Evolutionary conservation across 305 asterid species (phyloP), one percentile per base, ranked within the genome.

Genomic region (Fraxinus dipetala): DNA sequence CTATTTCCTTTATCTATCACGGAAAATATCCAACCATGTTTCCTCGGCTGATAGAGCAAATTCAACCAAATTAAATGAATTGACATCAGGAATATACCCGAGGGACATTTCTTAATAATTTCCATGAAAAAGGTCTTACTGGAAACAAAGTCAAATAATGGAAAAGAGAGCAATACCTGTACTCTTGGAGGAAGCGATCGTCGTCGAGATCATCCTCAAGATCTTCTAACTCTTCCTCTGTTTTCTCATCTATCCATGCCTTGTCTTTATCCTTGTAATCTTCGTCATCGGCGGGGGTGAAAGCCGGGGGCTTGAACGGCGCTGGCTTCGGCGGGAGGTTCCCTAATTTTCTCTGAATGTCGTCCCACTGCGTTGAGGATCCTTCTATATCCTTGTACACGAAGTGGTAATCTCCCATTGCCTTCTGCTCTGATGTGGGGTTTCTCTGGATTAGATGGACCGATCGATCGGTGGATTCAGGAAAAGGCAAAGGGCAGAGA

Each of bases 371-470:
- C 30, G 97, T 95, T 22, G 98, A 89, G 61, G 95, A 85, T 65
- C 98, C 98, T 85, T 95, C 98, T 75, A 92, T 78, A 85, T 95
- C 98, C 87, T 95, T 95, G 92, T 95, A 95, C 16, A 93, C 92
- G 78, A 84, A 87, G 86, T 95, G 98, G 70, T 95, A 95, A 87
- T 95, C 98, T 85, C 90, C 95, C 98, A 95, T 95, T 78, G 84
- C 73, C 32, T 7, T 20, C n/a, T 63, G 34, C n/a, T 24, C 8
- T 67, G 73, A 7, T 3, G n/a, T 65, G 73, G 36, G 5, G 6
- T 9, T 22, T 9, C 34, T 24, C 4, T 63, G 10, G 5, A 22
- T 59, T 56, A 10, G 67, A 56, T 20, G 13, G 30, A 56, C 22
- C 5, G 2, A 65, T 2, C 35, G 6, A 65, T 26, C 67, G 28